Conservation (phyloP, 2,329 filamentous ascomycete species). For the Fusarium napiforme region DNA sequence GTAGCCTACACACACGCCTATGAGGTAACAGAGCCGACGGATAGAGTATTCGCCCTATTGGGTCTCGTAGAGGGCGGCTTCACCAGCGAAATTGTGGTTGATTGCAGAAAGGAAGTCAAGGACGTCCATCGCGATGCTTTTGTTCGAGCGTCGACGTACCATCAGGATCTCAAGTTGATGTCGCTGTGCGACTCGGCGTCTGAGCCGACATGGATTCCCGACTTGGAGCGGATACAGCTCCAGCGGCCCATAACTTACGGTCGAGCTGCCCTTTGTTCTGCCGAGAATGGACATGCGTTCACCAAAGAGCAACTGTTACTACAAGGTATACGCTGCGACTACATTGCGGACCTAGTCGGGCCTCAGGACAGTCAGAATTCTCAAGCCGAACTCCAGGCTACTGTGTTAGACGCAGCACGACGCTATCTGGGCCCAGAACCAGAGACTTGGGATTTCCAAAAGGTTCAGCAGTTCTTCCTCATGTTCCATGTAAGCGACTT, state of each 20-base stretch:
- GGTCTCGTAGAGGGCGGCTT: conserved; percentile 2
- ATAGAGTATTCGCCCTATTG: background rate
- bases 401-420: background rate
- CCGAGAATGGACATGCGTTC: background rate
- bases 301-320: background rate
- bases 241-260: background rate
- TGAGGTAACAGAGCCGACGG: background rate
- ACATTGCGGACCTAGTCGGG: background rate
- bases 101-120: background rate
- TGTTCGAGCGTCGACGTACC: background rate
- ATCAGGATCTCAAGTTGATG: background rate
- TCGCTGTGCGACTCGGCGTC: background rate
- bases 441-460: background rate
- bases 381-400: background rate
- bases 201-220: background rate
- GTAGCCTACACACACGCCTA: background rate
- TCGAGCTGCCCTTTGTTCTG: background rate
- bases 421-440: background rate
- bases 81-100: background rate
- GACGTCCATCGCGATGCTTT: conserved; percentile 1
- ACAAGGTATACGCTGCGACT: background rate
- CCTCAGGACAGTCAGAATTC: background rate
- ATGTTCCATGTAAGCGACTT: background rate
- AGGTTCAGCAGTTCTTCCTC: background rate
- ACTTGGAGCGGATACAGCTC: background rate